Conservation (phyloP, 2,329 filamentous ascomycete species). For the Colletotrichum australisinense region DNA sequence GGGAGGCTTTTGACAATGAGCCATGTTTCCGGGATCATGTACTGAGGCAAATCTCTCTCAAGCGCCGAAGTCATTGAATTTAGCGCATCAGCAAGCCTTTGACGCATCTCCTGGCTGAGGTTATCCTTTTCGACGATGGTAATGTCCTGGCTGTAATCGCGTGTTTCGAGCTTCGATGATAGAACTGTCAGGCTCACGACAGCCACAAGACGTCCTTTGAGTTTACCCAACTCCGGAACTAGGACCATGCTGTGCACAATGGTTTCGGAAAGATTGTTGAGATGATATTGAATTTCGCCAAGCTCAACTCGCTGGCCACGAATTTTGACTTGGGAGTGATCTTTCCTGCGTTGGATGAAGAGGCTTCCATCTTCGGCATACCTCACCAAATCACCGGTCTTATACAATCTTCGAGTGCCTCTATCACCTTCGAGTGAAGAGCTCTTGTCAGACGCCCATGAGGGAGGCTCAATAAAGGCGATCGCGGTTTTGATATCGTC, state of each 20-base stretch:
- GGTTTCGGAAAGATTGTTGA: background rate
- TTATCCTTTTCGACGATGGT: background rate
- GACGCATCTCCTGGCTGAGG: background rate
- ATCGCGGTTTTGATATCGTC: conserved; percentile 15
- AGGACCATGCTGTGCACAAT: conserved; percentile 11
- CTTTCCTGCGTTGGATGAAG: conserved; percentile 35
- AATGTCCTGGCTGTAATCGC: background rate
- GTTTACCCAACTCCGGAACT: background rate
- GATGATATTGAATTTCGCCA: conserved; percentile 23
- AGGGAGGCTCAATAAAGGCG: conserved; percentile 7
- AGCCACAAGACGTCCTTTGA: conserved; percentile 9
- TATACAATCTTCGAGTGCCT: conserved; percentile 18
- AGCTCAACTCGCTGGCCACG: conserved; percentile 32
- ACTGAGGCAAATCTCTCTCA: conserved; percentile 29
- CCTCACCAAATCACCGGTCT: conserved; percentile 32
- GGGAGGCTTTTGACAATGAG: conserved; percentile 36
- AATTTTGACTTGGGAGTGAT: conserved; percentile 38
- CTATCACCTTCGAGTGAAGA: background rate
- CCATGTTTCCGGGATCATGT: conserved; percentile 40
- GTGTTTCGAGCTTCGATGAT: background rate
- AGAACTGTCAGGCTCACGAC: conserved; percentile 6
- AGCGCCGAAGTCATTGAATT: background rate
- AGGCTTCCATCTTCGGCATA: conserved; percentile 29
- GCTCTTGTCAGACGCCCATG: background rate
- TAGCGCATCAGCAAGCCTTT: background rate